Conservation (phyloP, 2,329 filamentous ascomycete genomes). For the Fusarium pseudocircinatum region DNA sequence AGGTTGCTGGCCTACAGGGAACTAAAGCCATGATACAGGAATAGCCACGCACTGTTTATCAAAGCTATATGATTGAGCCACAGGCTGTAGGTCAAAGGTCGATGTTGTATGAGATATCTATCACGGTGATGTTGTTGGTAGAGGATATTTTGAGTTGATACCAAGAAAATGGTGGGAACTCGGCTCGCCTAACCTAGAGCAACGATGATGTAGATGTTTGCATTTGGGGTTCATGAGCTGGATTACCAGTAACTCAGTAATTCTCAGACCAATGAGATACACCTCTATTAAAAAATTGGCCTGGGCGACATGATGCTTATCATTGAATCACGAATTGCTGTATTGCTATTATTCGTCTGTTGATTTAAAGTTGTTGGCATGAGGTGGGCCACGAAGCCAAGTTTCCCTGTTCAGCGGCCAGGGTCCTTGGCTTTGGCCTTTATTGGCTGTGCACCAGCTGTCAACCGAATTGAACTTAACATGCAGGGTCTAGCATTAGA, state of each 20-base stretch:
- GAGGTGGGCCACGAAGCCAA: neutral
- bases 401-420: neutral
- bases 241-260: too few relatives aligned
- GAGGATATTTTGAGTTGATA: neutral
- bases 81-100: fast-evolving
- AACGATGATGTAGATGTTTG: too few relatives aligned
- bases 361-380: neutral
- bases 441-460: neutral
- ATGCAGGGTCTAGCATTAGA: neutral
- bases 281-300: too few relatives aligned
- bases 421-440: neutral
- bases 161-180: too few relatives aligned
- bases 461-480: neutral
- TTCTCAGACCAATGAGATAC: fast-evolving
- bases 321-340: neutral
- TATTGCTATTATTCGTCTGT: neutral
- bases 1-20: too few relatives aligned
- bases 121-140: neutral
- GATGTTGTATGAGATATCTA: neutral
- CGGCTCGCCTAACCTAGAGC: neutral
- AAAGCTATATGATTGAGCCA: neutral
- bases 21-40: too few relatives aligned
- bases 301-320: too few relatives aligned
- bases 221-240: neutral
- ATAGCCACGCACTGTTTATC: too few relatives aligned